These are phyloP conservation scores for Schrenkiella parvula DNA, from an alignment of 345 rosid species.

Conservation along the genomic window DNA sequence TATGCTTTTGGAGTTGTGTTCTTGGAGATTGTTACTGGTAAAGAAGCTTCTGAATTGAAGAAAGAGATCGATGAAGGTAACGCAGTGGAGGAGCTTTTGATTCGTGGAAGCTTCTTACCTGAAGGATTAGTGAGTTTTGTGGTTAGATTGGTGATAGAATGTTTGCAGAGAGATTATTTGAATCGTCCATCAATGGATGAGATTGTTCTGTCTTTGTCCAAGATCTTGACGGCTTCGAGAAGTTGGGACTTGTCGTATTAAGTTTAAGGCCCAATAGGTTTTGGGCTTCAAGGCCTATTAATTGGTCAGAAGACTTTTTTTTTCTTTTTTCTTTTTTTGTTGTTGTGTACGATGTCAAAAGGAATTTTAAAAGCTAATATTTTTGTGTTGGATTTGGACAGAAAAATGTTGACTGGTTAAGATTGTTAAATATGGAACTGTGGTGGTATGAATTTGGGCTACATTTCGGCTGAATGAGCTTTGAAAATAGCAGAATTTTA, in stretches of 20 bases:
- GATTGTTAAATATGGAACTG: neutral
- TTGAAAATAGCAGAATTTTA: neutral
- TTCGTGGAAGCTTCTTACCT: constrained; percentile 43
- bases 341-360: neutral
- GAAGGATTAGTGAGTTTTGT: constrained; percentile 39
- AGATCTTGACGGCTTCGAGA: constrained; percentile 41
- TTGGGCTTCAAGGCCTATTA: neutral
- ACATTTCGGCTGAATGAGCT: neutral
- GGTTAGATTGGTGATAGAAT: constrained; percentile 44
- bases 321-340: neutral
- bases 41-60: constrained; percentile 45
- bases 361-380: neutral
- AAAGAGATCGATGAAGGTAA: constrained; percentile 29
- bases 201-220: constrained; percentile 43
- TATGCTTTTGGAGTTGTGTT: constrained; percentile 75
- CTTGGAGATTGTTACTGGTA: constrained; percentile 62
- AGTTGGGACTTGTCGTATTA: constrained; percentile 36
- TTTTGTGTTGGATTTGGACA: constrained; percentile 1
- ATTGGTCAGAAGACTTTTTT: too few species aligned
- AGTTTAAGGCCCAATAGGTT: neutral
- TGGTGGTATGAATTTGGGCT: neutral
- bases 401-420: neutral
- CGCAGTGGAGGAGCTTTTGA: constrained; percentile 37
- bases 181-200: constrained; percentile 73
- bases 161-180: constrained; percentile 53